phyloP scores from a whole-genome alignment of 2,329 filamentous ascomycete genomes.

The Calonectria crousiana region DNA sequence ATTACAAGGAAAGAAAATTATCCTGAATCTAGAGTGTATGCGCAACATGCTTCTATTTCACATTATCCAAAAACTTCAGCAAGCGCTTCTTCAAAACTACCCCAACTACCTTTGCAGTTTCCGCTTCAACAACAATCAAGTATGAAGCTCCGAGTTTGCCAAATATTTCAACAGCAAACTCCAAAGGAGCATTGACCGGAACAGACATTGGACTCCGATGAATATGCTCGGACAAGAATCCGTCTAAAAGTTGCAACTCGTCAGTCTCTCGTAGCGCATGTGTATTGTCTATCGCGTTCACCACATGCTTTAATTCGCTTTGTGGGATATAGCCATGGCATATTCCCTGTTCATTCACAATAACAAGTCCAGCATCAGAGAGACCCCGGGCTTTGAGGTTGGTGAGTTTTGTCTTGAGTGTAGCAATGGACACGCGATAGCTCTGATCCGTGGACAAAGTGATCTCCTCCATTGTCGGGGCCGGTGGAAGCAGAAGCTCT shows the following conservation, averaged over 20 bases:
- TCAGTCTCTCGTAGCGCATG: not conserved
- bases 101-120: constrained; percentile 22
- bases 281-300: not conserved
- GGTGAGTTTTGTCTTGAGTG: not conserved
- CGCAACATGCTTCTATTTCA: not conserved
- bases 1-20: not conserved
- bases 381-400: constrained; percentile 5
- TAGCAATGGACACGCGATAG: not conserved
- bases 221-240: not conserved
- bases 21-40: not conserved
- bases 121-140: constrained; percentile 15
- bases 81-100: constrained; percentile 15
- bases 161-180: constrained; percentile 29
- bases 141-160: constrained; percentile 13
- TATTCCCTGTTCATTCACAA: constrained; percentile 11
- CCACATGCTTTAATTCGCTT: not conserved
- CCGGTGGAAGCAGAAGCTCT: not conserved
- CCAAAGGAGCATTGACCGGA: constrained; percentile 16
- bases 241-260: constrained; percentile 12
- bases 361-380: constrained; percentile 16
- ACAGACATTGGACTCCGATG: constrained; percentile 17
- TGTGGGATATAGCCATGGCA: constrained; percentile 18
- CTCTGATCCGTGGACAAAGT: not conserved
- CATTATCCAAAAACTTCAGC: constrained; percentile 3
- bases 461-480: not conserved